phyloP scores from a whole-genome alignment of 257 asterid genomes.

The Solanum megistacrolobum region DNA sequence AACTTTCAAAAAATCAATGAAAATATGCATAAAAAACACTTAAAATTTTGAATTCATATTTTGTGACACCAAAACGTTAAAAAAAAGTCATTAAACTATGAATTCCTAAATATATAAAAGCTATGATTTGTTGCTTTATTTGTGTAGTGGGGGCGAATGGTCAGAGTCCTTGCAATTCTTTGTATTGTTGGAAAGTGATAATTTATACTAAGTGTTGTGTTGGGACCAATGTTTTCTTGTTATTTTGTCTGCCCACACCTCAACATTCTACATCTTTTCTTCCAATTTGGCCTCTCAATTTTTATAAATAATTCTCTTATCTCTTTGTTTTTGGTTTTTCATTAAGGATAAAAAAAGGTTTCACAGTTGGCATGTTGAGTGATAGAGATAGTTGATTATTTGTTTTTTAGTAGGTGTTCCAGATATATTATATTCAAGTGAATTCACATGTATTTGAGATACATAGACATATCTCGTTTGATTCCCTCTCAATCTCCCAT shows the following conservation, averaged over 20 bases:
- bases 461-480: accelerated
- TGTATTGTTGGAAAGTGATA: neutral
- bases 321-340: neutral
- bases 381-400: no score
- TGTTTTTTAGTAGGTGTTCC: no score
- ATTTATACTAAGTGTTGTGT: neutral
- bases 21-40: no score
- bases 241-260: neutral
- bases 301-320: neutral
- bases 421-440: no score
- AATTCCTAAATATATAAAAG: neutral
- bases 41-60: no score
- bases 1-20: no score
- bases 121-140: neutral
- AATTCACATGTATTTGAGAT: no score
- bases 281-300: neutral
- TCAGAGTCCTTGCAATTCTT: neutral
- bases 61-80: neutral
- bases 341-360: neutral
- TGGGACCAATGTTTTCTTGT: neutral
- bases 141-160: neutral
- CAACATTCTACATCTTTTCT: neutral
- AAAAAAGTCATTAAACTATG: neutral
- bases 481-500: no score
- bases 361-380: no score